Conservation (phyloP, 2,329 filamentous ascomycete genomes). For the Calonectria crousiana region DNA sequence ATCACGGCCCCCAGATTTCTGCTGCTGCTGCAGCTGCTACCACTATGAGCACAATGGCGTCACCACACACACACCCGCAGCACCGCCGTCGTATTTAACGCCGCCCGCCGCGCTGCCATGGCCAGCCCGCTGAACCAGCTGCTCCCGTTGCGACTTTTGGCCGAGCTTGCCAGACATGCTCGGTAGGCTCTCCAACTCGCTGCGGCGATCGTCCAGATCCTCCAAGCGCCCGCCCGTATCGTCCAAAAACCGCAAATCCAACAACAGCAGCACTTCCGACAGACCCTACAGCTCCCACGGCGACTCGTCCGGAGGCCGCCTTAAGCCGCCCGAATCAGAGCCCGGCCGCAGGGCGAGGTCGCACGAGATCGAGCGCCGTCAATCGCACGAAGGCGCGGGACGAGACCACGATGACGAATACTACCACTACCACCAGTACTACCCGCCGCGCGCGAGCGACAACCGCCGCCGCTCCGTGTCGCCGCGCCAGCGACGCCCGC, state of each 20-base stretch:
- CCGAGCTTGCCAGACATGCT: slow-evolving; percentile 30
- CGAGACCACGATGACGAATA: slow-evolving; percentile 25
- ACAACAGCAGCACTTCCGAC: not conserved
- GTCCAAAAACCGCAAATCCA: slow-evolving; percentile 13
- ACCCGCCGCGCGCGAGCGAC: slow-evolving; percentile 18
- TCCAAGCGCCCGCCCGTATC: slow-evolving; percentile 30
- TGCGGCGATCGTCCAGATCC: slow-evolving; percentile 30
- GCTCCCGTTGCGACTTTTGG: not conserved
- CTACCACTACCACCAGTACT: slow-evolving; percentile 31
- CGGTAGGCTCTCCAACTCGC: slow-evolving; percentile 28
- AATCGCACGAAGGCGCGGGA: not conserved
- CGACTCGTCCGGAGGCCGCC: not conserved
- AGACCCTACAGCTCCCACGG: slow-evolving; percentile 32
- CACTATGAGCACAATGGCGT: slow-evolving; percentile 34
- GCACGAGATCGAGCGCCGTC: slow-evolving; percentile 33
- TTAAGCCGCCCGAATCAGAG: slow-evolving; percentile 21
- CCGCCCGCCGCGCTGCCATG: not conserved
- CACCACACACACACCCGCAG: slow-evolving; percentile 18
- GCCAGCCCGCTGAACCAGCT: not conserved
- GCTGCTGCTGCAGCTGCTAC: slow-evolving; percentile 17
- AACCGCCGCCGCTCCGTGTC: slow-evolving; percentile 26
- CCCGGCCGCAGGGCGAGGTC: slow-evolving; percentile 34
- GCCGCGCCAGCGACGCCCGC: slow-evolving; percentile 26
- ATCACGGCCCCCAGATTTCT: slow-evolving; percentile 28
- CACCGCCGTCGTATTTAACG: not conserved